Evolutionary conservation across 257 asterid species (phyloP).

Genomic region (Ajuga chamaepitys): DNA sequence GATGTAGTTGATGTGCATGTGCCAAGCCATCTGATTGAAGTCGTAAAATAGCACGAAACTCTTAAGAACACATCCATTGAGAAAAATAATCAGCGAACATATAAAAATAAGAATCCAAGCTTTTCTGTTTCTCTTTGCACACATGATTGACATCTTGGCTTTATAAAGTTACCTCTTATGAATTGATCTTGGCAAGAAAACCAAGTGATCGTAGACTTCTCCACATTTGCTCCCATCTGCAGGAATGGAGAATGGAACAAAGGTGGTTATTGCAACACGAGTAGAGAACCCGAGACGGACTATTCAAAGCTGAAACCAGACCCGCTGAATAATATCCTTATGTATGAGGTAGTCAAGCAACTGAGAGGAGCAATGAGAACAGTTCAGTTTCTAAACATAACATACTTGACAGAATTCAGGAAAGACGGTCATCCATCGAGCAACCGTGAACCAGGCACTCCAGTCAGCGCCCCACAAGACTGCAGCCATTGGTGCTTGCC

Average conservation of each 20-base stretch:
- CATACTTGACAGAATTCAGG: conserved; percentile 54
- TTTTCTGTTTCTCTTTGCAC: no score
- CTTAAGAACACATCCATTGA: no score
- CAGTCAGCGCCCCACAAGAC: conserved; percentile 56
- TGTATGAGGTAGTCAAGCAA: conserved; percentile 31
- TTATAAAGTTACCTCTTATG: no score
- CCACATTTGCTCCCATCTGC: background rate
- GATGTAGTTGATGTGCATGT: no score
- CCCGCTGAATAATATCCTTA: conserved; percentile 38
- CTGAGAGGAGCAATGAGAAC: conserved; percentile 22
- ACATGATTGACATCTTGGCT: no score
- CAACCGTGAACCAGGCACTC: conserved; percentile 64
- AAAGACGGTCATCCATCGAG: conserved; percentile 77
- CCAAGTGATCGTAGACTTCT: background rate
- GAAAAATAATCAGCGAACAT: no score
- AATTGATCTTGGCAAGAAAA: no score
- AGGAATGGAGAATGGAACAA: conserved; percentile 37
- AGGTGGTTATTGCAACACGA: conserved; percentile 32
- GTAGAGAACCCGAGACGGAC: conserved; percentile 39
- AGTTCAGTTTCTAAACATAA: conserved; percentile 41
- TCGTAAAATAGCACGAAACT: no score
- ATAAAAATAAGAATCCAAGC: no score
- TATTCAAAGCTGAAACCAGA: conserved; percentile 27
- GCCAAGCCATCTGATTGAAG: no score
- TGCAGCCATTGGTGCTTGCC: conserved; percentile 97